phyloP scores from a whole-genome alignment of 208 protist species.

The Angomonas ambiguus region DNA sequence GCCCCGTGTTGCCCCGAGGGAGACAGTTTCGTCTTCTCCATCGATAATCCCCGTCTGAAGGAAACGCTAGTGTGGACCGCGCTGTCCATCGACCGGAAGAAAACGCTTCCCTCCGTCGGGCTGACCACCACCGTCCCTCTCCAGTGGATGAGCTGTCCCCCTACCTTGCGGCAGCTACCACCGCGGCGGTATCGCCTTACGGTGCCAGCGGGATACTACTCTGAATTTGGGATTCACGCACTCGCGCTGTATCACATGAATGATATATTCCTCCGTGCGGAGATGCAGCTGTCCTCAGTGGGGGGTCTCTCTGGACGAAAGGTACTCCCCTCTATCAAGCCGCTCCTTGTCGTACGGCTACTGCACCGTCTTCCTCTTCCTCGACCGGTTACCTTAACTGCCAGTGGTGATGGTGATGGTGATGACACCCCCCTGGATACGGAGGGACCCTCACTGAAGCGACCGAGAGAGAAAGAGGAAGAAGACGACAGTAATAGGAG shows the following conservation, averaged over 20 bases:
- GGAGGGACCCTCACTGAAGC: background rate
- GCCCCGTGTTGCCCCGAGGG: constrained; percentile 57
- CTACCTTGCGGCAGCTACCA: constrained; percentile 60
- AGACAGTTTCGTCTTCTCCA: constrained; percentile 52
- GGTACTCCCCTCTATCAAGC: constrained; percentile 46
- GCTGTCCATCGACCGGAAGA: constrained; percentile 31
- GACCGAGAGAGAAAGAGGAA: background rate
- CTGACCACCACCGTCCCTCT: constrained; percentile 38
- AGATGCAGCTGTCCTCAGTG: constrained; percentile 23
- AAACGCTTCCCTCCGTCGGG: constrained; percentile 15
- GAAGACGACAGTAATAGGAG: background rate
- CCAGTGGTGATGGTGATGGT: no score
- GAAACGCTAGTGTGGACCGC: constrained; percentile 69
- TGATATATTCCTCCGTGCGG: constrained; percentile 60
- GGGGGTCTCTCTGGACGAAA: background rate
- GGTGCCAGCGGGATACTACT: constrained; percentile 36
- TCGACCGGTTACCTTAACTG: background rate
- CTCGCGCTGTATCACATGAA: constrained; percentile 51
- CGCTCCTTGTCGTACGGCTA: constrained; percentile 17
- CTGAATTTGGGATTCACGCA: constrained; percentile 27
- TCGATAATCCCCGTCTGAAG: constrained; percentile 61
- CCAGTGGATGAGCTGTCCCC: constrained; percentile 50
- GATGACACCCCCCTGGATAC: background rate
- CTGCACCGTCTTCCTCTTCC: constrained; percentile 3
- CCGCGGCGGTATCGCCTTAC: constrained; percentile 41